Evolutionary conservation across 2,329 filamentous ascomycete species (phyloP), one percentile per base, ranked within the genome.

Genomic region (Cytospora piceae): DNA sequence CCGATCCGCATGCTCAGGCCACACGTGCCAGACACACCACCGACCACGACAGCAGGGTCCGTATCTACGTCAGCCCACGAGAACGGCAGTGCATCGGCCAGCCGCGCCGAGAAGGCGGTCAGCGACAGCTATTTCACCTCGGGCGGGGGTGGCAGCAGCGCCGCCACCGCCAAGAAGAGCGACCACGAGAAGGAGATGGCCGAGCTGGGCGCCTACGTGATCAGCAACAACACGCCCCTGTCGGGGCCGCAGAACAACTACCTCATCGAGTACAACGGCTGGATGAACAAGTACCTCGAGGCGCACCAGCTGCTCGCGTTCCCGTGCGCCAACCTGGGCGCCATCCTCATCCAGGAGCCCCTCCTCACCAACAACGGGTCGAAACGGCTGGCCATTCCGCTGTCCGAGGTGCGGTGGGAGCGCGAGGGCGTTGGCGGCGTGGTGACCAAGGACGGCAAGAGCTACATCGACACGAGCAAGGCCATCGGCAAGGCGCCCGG

Each of bases 331-430:
- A 82, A 90, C 37, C 87, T 96, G 52, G 87, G 88, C 3, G 85
- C 93, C n/a, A 82, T 89, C 67, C 84, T 97, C 54, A 82, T 93
- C n/a, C 90, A 94, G 73, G 93, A 97, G 75, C 84, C 90, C 55
- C 79, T 79, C 0, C 81, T 97, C 11, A 83, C 82, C 58, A 89
- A 91, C 49, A 82, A 93, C 34, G 88, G 87, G 61, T 90, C 86
- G 65, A 89, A 91, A 52, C 88, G 94, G 39, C 82, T 97, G 61
- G 94, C 93, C n/a, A 90, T 97, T 31, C 94, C 93, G 1, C 82
- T 97, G 0, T 90, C 91, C 55, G 91, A 96, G 74, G 83, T 95
- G 54, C 87, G 91, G 58, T 97, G 93, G 93, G 93, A 97, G 81
- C 87, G 88, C 60, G 92, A 95, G 73, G 87, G 87, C 61, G 86